Percentiles rank a stretch among this genome's conserved stretches.
These are phyloP conservation scores for Aspergillus fumigatus DNA, from an alignment of 2,329 filamentous ascomycete species.

Conservation along the genomic window DNA sequence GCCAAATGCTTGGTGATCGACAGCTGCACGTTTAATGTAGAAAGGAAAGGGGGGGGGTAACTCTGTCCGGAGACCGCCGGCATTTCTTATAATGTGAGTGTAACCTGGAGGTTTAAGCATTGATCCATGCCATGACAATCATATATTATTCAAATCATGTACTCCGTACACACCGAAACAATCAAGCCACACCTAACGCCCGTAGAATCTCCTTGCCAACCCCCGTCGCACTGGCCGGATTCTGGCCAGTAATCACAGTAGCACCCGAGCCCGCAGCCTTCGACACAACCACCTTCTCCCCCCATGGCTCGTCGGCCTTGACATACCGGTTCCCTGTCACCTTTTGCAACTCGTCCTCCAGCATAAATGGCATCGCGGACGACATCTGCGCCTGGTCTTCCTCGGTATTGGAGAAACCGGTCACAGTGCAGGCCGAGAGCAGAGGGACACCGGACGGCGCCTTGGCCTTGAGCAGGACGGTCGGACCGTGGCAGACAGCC, in stretches of 20 bases:
- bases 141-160: neutral
- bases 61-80: conserved; percentile 7
- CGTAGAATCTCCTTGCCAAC: conserved; percentile 42
- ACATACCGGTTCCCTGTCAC: conserved; percentile 39
- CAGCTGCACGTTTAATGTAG: neutral
- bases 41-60: neutral
- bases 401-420: conserved; percentile 45
- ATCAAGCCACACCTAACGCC: conserved; percentile 19
- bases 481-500: conserved; percentile 48
- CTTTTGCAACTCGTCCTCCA: conserved; percentile 40
- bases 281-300: conserved; percentile 39
- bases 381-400: conserved; percentile 39
- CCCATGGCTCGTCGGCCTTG: conserved; percentile 44
- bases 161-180: neutral
- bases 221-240: conserved; percentile 41
- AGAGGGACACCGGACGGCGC: conserved; percentile 39
- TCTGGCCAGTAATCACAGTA: conserved; percentile 45
- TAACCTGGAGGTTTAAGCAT: neutral
- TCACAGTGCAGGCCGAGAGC: conserved; percentile 39
- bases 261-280: conserved; percentile 23
- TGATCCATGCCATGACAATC: neutral
- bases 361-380: conserved; percentile 40
- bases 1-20: neutral
- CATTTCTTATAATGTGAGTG: neutral
- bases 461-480: conserved; percentile 42